Evolutionary conservation across 768 basidiomycete species (phyloP), one percentile per base, ranked within the genome.

Genomic region (Mycena maculata): DNA sequence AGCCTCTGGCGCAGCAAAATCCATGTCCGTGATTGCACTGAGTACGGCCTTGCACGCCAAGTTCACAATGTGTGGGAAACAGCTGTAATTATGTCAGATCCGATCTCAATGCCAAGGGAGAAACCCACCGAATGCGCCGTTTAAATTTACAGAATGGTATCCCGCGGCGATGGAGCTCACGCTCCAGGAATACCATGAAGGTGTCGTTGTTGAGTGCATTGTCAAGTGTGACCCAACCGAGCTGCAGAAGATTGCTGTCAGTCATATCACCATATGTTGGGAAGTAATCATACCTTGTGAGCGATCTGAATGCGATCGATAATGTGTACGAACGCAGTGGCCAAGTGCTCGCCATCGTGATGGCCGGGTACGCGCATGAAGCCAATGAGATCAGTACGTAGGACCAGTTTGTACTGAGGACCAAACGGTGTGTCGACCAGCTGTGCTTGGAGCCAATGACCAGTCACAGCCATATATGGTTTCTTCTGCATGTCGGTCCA

Each of bases 391-490:
- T 78, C 77, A 4, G 79, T 70, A 7, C 76, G 72, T 2, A 81
- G 65, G 2, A 22, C 53, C 1, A 73, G 68, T 13, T 72, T 68
- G 27, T 80, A 75, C 4, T 69, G 63, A 10, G 22, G 68, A 55
- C 27, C 79, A 72, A 20, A 68, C 39, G 4, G 65, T 18, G 28
- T 76, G 75, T 23, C 50, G 3, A 71, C 59, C 0, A 56, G 15
- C 15, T 49, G 62, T 2, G 63, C 53, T 54, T 81, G 56, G 38
- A 83, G 77, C 80, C 79, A 85, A 58, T 84, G 83, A 2, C 76
- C 80, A 3, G 82, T 85, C 0, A 83, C 75, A 13, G 80, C 84
- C 80, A 84, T 83, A 68, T 73, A 84, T 13, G 82, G 75, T 0
- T 47, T 30, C 11, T 77, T 69, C 47, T 81, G 79, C 6, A 69